Evolutionary conservation across 192 early-diverging fungal genomes (phyloP).

Genomic region (Coemansia sp.): DNA sequence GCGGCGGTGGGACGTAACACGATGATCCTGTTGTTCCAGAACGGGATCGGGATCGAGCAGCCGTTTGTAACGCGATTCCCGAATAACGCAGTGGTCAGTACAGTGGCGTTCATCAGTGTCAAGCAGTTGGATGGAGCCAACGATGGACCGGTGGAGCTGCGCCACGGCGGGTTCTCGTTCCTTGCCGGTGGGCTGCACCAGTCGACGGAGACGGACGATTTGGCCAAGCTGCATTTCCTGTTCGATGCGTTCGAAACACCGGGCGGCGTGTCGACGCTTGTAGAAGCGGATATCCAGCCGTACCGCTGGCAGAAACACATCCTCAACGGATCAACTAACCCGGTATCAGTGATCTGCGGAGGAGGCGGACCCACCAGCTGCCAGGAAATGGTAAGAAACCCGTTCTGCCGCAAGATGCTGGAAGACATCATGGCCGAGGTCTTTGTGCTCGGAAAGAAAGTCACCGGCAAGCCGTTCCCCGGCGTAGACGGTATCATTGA

Average conservation of each 20-base stretch:
- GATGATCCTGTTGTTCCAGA: constrained; percentile 44
- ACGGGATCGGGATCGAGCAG: constrained; percentile 46
- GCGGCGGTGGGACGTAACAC: constrained; percentile 20
- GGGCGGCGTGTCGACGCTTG: constrained; percentile 36
- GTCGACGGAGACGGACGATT: background rate
- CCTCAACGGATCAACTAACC: constrained; percentile 48
- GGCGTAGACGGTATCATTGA: constrained; percentile 49
- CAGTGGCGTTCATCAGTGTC: constrained; percentile 45
- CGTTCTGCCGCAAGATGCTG: constrained; percentile 24
- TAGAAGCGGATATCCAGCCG: constrained; percentile 49
- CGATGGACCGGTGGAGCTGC: constrained; percentile 6
- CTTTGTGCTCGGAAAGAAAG: constrained; percentile 35
- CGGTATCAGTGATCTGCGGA: constrained; percentile 47
- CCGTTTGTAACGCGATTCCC: constrained; percentile 35
- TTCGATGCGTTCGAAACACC: constrained; percentile 22
- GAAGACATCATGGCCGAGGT: constrained; percentile 50
- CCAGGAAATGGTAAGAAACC: constrained; percentile 44
- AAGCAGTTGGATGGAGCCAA: constrained; percentile 15
- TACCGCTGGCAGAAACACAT: constrained; percentile 56
- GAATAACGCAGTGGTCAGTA: constrained; percentile 27
- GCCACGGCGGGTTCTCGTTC: constrained; percentile 50
- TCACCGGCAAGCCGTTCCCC: constrained; percentile 42
- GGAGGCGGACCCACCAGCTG: constrained; percentile 35
- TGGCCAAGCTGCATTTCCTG: constrained; percentile 23
- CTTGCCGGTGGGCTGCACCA: constrained; percentile 40